These are phyloP conservation scores for Pseudoperonospora humuli DNA, from an alignment of 352 stramenopile species.

Conservation along the genomic window DNA sequence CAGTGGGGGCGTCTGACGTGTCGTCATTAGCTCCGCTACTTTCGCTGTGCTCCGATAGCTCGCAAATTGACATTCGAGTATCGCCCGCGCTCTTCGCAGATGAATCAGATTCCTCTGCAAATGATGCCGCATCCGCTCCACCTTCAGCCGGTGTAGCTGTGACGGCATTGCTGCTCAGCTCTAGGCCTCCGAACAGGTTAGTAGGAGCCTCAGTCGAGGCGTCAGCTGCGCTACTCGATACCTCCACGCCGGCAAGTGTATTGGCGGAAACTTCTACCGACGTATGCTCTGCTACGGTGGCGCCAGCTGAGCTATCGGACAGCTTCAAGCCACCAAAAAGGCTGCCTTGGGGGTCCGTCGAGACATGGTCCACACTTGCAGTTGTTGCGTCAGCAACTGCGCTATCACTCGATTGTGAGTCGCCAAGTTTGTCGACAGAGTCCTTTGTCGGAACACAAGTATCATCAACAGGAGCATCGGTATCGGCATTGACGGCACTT, in stretches of 20 bases:
- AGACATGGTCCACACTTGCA: background rate
- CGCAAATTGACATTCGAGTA: constrained; percentile 43
- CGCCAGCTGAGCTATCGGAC: constrained; percentile 3
- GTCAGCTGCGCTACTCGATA: constrained; percentile 5
- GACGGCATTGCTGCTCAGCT: constrained; percentile 10
- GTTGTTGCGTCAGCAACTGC: constrained; percentile 1
- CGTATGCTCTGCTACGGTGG: background rate
- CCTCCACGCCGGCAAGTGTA: constrained; percentile 11
- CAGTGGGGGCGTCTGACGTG: constrained; percentile 3
- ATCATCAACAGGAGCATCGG: background rate
- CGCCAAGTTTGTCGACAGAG: constrained; percentile 16
- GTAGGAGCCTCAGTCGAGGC: background rate
- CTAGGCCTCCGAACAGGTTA: constrained; percentile 8
- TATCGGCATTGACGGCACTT: constrained; percentile 1
- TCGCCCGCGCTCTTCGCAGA: constrained; percentile 16
- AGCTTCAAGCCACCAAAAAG: constrained; percentile 22
- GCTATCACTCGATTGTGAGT: constrained; percentile 10
- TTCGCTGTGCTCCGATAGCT: constrained; percentile 34
- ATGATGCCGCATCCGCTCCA: constrained; percentile 1
- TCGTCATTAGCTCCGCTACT: background rate
- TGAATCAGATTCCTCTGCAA: background rate
- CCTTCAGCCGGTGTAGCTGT: constrained; percentile 1
- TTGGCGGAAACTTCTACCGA: background rate
- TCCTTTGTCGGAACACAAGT: background rate
- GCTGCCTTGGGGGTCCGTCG: constrained; percentile 1